A percentile compares a stretch with the other conserved stretches of the same genome.
Evolutionary conservation across 2,329 filamentous ascomycete species (phyloP).

Genomic region (Claviceps capensis): DNA sequence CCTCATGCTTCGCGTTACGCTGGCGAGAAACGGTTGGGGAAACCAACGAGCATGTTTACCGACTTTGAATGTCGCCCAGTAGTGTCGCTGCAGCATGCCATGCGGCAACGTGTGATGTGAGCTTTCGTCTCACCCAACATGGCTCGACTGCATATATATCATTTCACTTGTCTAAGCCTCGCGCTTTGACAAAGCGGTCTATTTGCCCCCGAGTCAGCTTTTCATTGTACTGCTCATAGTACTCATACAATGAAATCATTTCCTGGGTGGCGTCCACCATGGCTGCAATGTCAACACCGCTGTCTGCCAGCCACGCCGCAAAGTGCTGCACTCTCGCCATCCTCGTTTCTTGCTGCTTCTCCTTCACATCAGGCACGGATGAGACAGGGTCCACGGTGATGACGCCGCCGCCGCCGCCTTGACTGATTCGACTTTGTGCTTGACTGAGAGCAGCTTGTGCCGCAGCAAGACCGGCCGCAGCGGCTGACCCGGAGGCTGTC

Average conservation of each 20-base stretch:
- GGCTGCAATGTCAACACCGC: slow-evolving; percentile 68
- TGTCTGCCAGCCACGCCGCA: slow-evolving; percentile 73
- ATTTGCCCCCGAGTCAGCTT: slow-evolving; percentile 45
- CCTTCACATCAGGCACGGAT: slow-evolving; percentile 23
- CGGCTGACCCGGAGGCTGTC: slow-evolving; percentile 15
- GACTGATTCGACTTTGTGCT: slow-evolving; percentile 23
- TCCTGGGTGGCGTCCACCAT: slow-evolving; percentile 87
- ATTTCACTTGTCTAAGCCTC: slow-evolving; percentile 36
- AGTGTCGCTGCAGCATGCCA: no score
- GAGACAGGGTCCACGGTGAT: slow-evolving; percentile 2
- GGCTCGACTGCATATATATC: neutral
- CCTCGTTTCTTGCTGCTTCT: slow-evolving; percentile 38
- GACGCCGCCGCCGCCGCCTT: slow-evolving; percentile 6
- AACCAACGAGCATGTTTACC: neutral
- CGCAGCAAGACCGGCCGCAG: slow-evolving; percentile 32
- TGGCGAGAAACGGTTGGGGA: neutral
- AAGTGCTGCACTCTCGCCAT: slow-evolving; percentile 52
- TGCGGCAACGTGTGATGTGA: no score
- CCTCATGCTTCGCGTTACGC: no score
- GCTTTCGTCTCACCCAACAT: no score
- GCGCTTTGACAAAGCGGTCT: slow-evolving; percentile 44
- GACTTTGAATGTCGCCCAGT: neutral
- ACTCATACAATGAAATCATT: slow-evolving; percentile 78
- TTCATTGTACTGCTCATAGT: slow-evolving; percentile 46
- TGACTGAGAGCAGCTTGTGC: slow-evolving; percentile 36